Conservation (phyloP, 2,329 filamentous ascomycete species). For the Plenodomus lindquistii region DNA sequence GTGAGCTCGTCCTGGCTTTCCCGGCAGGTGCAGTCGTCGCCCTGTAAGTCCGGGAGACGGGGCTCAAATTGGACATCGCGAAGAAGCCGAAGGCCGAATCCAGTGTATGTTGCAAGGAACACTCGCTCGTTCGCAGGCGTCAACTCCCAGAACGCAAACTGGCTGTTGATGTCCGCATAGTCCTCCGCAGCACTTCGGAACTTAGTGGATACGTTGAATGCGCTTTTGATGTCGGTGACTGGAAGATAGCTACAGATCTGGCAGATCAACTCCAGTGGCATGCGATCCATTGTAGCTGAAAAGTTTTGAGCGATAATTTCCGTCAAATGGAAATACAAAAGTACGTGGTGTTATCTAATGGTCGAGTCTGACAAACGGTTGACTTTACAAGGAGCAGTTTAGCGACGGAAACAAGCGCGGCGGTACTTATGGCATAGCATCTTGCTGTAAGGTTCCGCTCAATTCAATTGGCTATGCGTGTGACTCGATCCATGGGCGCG, state of each 20-base stretch:
- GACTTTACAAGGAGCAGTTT: too few relatives aligned
- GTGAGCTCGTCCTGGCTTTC: constrained; percentile 10
- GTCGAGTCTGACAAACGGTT: too few relatives aligned
- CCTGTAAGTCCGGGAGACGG: constrained; percentile 4
- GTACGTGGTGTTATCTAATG: too few relatives aligned
- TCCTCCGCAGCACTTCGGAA: constrained; percentile 16
- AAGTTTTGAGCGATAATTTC: too few relatives aligned
- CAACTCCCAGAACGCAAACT: constrained; percentile 5
- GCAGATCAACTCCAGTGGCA: constrained; percentile 18
- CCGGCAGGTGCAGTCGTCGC: constrained; percentile 7
- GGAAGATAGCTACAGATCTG: constrained; percentile 15
- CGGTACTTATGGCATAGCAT: too few relatives aligned
- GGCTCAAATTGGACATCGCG: constrained; percentile 8
- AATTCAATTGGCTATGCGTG: too few relatives aligned
- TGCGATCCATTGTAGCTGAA: constrained; percentile 18
- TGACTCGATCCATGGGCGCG: too few relatives aligned
- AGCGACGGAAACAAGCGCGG: too few relatives aligned
- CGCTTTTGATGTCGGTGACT: constrained; percentile 16
- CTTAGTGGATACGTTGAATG: constrained; percentile 7
- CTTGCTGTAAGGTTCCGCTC: too few relatives aligned
- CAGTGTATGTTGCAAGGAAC: constrained; percentile 12
- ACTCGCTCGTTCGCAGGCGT: constrained; percentile 4
- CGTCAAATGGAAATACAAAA: too few relatives aligned
- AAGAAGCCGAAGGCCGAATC: constrained; percentile 12
- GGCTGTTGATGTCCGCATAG: constrained; percentile 12